A percentile compares a stretch with the other conserved stretches of the same genome.
Conservation (phyloP, 495 filamentous ascomycete species). For the Arthonia radiata region DNA sequence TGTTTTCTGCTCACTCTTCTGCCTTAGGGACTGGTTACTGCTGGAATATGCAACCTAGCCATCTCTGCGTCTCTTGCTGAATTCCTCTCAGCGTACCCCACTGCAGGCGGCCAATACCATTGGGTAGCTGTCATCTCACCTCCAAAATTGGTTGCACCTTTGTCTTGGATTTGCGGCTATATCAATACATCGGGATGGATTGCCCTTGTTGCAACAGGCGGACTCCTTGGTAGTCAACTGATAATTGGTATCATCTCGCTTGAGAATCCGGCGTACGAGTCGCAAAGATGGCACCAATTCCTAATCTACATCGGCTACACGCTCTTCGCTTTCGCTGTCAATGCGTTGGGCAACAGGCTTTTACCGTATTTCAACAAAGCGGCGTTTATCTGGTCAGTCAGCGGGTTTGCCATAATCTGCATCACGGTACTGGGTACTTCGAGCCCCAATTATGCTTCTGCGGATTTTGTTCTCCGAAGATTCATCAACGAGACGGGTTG, state of each 20-base stretch:
- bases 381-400: conserved; percentile 39
- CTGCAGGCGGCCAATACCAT: conserved; percentile 27
- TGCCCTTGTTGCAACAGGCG: conserved; percentile 12
- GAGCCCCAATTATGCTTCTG: conserved; percentile 33
- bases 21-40: no score
- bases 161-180: no score
- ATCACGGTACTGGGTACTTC: conserved; percentile 40
- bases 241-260: conserved; percentile 22
- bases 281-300: conserved; percentile 48
- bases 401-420: conserved; percentile 41
- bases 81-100: conserved; percentile 25
- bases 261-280: conserved; percentile 20
- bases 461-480: conserved; percentile 24
- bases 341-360: conserved; percentile 34
- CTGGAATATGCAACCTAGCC: no score
- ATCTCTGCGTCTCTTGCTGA: conserved; percentile 23
- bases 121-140: no score
- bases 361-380: conserved; percentile 41
- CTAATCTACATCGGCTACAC: conserved; percentile 46
- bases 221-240: conserved; percentile 18
- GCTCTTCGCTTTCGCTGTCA: conserved; percentile 35
- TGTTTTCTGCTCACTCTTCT: no score
- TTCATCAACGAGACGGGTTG: conserved; percentile 26
- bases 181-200: no score
- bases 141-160: no score